Conservation (phyloP, 768 basidiomycete genomes). For the Pisolithus marmoratus region DNA sequence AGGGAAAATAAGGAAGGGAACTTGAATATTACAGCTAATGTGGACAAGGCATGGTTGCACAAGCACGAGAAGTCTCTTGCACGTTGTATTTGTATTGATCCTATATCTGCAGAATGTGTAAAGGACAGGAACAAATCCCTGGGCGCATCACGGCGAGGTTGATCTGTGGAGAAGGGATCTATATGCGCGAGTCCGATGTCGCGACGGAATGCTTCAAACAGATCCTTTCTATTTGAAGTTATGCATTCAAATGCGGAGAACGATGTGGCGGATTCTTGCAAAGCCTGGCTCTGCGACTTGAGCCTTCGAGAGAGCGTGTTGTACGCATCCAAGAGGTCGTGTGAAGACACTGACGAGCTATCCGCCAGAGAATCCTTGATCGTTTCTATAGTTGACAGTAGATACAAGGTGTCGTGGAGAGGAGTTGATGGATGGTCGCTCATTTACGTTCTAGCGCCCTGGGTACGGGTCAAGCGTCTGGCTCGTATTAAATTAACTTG, state of each 20-base stretch:
- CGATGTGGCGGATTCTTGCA: neutral
- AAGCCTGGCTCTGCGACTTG: constrained; percentile 13
- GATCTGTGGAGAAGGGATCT: constrained; percentile 24
- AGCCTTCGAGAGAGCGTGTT: constrained; percentile 43
- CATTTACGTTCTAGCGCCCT: neutral
- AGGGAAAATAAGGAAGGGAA: constrained; percentile 38
- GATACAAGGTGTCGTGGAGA: constrained; percentile 16
- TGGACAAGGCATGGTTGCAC: constrained; percentile 49
- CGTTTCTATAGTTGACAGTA: constrained; percentile 42
- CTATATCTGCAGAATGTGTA: constrained; percentile 5
- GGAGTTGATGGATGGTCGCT: neutral
- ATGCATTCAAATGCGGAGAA: constrained; percentile 27
- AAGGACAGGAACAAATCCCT: constrained; percentile 3
- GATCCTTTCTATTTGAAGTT: constrained; percentile 23
- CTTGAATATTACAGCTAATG: constrained; percentile 47
- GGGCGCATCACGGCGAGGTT: constrained; percentile 5
- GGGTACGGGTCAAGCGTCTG: neutral
- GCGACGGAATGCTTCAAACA: constrained; percentile 42
- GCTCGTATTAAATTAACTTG: neutral
- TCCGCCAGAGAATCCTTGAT: constrained; percentile 43
- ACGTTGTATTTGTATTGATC: constrained; percentile 35
- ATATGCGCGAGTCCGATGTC: constrained; percentile 44
- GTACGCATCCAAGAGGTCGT: constrained; percentile 62
- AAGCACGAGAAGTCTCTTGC: constrained; percentile 39
- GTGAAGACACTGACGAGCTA: constrained; percentile 33